phyloP scores from a whole-genome alignment of 2,329 filamentous ascomycete species.

The Curvularia sp. region DNA sequence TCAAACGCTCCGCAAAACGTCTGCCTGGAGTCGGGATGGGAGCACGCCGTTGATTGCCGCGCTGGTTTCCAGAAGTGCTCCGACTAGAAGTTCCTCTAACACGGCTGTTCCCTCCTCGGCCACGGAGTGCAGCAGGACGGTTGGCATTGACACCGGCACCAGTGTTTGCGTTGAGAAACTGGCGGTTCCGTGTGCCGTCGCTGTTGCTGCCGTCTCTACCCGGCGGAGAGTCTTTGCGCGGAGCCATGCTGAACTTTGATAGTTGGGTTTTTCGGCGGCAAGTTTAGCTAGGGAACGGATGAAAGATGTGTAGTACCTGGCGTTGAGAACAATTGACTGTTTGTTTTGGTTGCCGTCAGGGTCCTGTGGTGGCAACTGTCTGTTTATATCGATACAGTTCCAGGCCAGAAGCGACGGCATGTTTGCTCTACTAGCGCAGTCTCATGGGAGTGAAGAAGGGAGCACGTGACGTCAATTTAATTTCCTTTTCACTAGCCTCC shows the following conservation, averaged over 20 bases:
- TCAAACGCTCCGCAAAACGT: neutral
- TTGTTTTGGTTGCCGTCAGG: neutral
- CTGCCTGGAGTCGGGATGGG: neutral
- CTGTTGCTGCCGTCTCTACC: too few species aligned
- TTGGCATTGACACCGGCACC: slow-evolving; percentile 12
- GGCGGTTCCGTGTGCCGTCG: neutral
- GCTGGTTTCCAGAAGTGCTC: neutral
- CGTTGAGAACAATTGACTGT: neutral
- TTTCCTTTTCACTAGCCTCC: neutral
- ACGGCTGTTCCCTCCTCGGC: neutral
- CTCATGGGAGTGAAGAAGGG: neutral
- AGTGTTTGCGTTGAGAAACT: slow-evolving; percentile 6
- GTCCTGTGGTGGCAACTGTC: neutral
- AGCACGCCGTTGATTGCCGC: neutral
- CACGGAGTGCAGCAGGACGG: neutral
- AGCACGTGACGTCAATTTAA: neutral
- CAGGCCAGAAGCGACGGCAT: neutral
- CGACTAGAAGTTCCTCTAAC: neutral
- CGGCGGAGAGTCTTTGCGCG: neutral
- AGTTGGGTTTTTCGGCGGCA: neutral
- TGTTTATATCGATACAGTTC: neutral
- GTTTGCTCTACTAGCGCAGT: neutral
- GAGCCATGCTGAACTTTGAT: slow-evolving; percentile 2
- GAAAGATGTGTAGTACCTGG: neutral
- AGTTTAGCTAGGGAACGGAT: neutral